Percentiles rank a stretch among this genome's conserved stretches.
These are phyloP conservation scores for Rhizomucor pusillus DNA, from an alignment of 371 early-diverging fungal genomes.

Conservation along the genomic window DNA sequence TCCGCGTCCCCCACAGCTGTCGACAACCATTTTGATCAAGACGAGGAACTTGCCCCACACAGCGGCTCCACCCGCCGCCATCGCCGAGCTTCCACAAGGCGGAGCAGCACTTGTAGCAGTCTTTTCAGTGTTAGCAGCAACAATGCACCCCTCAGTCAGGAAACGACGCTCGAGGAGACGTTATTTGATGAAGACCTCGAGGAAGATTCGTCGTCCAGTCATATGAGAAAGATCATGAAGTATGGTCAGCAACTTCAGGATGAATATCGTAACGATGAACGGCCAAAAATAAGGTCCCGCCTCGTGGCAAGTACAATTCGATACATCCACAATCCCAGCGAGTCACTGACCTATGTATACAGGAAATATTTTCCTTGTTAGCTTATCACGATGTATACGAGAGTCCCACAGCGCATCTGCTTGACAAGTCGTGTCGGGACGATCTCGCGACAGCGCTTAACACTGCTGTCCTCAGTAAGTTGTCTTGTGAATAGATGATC, in stretches of 20 bases:
- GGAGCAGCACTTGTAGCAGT: slow-evolving; percentile 17
- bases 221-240: slow-evolving; percentile 51
- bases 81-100: slow-evolving; percentile 11
- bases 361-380: slow-evolving; percentile 72
- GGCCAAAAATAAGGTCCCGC: slow-evolving; percentile 22
- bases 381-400: slow-evolving; percentile 69
- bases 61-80: slow-evolving; percentile 2
- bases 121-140: slow-evolving; percentile 6
- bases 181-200: slow-evolving; percentile 22
- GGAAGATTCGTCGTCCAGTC: slow-evolving; percentile 5
- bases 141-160: neutral
- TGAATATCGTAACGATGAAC: slow-evolving; percentile 61
- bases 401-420: slow-evolving; percentile 55
- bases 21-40: slow-evolving; percentile 3
- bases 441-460: slow-evolving; percentile 71
- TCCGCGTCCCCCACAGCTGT: slow-evolving; percentile 10
- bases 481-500: no score
- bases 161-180: slow-evolving; percentile 4
- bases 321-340: no score
- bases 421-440: slow-evolving; percentile 53
- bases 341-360: neutral
- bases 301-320: slow-evolving; percentile 20
- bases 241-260: slow-evolving; percentile 76
- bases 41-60: slow-evolving; percentile 2
- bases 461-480: slow-evolving; percentile 65